Percentiles rank a stretch among this genome's conserved stretches.
phyloP scores from a whole-genome alignment of 1,284 basidiomycete genomes.

The Fomitopsis betulina region DNA sequence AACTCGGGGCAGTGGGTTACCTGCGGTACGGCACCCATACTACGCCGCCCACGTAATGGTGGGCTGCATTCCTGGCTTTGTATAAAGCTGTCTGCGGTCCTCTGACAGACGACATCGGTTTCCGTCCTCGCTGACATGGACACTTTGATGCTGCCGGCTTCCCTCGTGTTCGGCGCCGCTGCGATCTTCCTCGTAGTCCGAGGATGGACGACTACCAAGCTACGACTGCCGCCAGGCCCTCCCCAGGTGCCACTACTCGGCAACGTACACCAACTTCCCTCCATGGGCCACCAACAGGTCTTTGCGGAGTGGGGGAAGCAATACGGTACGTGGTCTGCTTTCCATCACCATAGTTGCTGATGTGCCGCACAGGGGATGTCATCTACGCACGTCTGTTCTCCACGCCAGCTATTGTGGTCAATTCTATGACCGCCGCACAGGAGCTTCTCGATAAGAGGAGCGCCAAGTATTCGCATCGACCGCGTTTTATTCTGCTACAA shows the following conservation, averaged over 20 bases:
- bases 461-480: constrained; percentile 19
- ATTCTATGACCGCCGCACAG: constrained; percentile 15
- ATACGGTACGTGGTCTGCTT: constrained; percentile 16
- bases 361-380: constrained; percentile 13
- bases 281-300: constrained; percentile 2
- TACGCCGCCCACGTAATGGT: not conserved
- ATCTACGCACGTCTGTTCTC: constrained; percentile 13
- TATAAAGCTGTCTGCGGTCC: not conserved
- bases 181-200: not conserved
- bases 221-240: constrained; percentile 1
- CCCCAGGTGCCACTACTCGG: not conserved
- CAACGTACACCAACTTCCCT: constrained; percentile 2
- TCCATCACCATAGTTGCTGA: constrained; percentile 24
- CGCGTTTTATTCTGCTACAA: constrained; percentile 13
- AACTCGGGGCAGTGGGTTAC: not conserved
- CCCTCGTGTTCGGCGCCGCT: not conserved
- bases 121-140: not conserved
- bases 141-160: not conserved
- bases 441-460: constrained; percentile 20
- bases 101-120: not conserved
- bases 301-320: constrained; percentile 27
- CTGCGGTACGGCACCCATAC: not conserved
- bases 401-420: constrained; percentile 14
- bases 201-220: not conserved
- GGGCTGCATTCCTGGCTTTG: not conserved